phyloP scores from a whole-genome alignment of 2,329 filamentous ascomycete genomes.

The Talaromyces sp. region DNA sequence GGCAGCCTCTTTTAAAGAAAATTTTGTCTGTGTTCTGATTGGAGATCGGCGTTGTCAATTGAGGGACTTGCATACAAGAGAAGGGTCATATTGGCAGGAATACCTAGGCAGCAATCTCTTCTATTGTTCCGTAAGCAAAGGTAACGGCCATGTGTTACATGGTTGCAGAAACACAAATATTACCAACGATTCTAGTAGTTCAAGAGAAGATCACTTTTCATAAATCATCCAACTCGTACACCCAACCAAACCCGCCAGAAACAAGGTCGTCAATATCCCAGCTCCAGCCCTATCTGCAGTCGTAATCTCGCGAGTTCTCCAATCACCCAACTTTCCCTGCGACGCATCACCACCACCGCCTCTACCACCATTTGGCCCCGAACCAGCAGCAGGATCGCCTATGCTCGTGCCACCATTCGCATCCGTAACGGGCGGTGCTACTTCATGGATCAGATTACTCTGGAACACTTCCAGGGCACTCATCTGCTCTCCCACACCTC shows the following conservation, averaged over 20 bases:
- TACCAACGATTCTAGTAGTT: too few relatives aligned
- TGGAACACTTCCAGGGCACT: slow-evolving; percentile 33
- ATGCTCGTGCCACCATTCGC: slow-evolving; percentile 30
- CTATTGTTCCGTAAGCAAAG: not conserved
- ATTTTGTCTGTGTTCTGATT: not conserved
- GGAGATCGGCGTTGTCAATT: not conserved
- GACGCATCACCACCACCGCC: slow-evolving; percentile 16
- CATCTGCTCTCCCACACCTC: slow-evolving; percentile 40
- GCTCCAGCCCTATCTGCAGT: slow-evolving; percentile 40
- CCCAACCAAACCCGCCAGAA: slow-evolving; percentile 31
- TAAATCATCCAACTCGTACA: slow-evolving; percentile 35
- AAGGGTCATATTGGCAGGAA: too few relatives aligned
- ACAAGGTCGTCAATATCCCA: slow-evolving; percentile 37
- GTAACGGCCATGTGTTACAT: not conserved
- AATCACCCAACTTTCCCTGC: slow-evolving; percentile 14
- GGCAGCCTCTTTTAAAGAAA: not conserved
- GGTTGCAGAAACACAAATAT: not conserved
- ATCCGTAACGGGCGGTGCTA: slow-evolving; percentile 28
- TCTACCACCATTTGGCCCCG: slow-evolving; percentile 19
- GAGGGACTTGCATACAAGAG: not conserved
- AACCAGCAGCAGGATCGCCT: slow-evolving; percentile 25
- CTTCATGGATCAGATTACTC: slow-evolving; percentile 28
- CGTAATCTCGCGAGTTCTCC: slow-evolving; percentile 20
- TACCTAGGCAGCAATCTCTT: too few relatives aligned
- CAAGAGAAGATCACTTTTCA: slow-evolving; percentile 20